Evolutionary conservation across 305 asterid genomes (phyloP).

Genomic region (Plantago rigida): DNA sequence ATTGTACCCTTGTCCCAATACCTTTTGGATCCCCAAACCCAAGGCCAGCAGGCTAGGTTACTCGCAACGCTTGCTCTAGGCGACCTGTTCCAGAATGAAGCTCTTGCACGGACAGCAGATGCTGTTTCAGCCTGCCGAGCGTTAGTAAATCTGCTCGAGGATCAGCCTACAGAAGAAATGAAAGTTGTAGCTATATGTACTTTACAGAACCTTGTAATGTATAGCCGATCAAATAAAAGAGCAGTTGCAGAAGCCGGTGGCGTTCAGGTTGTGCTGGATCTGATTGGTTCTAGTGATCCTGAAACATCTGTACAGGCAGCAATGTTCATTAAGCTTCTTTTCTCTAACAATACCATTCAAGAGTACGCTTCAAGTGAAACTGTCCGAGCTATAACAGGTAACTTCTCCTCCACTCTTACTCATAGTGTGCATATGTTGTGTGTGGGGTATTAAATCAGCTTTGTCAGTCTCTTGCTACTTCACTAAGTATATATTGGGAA

Average conservation of each 20-base stretch:
- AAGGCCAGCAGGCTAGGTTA: slow-evolving; percentile 94
- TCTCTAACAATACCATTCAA: slow-evolving; percentile 90
- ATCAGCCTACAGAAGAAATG: slow-evolving; percentile 99
- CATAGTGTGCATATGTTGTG: slow-evolving; percentile 1
- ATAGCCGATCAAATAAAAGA: slow-evolving; percentile 88
- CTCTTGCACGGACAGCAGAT: slow-evolving; percentile 87
- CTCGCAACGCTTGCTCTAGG: slow-evolving; percentile 97
- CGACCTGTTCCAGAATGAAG: slow-evolving; percentile 90
- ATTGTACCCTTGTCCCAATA: slow-evolving; percentile 88
- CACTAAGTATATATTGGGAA: too few relatives aligned
- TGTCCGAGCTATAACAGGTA: slow-evolving; percentile 97
- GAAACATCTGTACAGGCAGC: slow-evolving; percentile 97
- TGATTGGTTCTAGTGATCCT: slow-evolving; percentile 85
- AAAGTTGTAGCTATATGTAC: slow-evolving; percentile 97
- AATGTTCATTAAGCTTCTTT: slow-evolving; percentile 89
- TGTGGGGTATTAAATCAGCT: neutral
- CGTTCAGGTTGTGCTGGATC: slow-evolving; percentile 95
- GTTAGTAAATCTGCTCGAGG: slow-evolving; percentile 92
- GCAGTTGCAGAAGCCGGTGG: slow-evolving; percentile 99
- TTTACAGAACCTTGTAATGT: slow-evolving; percentile 92
- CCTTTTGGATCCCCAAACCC: slow-evolving; percentile 98
- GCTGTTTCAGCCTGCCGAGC: slow-evolving; percentile 98
- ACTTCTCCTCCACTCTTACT: slow-evolving; percentile 21
- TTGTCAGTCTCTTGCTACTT: slow-evolving; percentile 3
- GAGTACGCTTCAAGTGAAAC: slow-evolving; percentile 99